A percentile compares a stretch with the other conserved stretches of the same genome.
These are phyloP conservation scores for Parachaetomium inaequale DNA, from an alignment of 495 filamentous ascomycete species.

Conservation along the genomic window DNA sequence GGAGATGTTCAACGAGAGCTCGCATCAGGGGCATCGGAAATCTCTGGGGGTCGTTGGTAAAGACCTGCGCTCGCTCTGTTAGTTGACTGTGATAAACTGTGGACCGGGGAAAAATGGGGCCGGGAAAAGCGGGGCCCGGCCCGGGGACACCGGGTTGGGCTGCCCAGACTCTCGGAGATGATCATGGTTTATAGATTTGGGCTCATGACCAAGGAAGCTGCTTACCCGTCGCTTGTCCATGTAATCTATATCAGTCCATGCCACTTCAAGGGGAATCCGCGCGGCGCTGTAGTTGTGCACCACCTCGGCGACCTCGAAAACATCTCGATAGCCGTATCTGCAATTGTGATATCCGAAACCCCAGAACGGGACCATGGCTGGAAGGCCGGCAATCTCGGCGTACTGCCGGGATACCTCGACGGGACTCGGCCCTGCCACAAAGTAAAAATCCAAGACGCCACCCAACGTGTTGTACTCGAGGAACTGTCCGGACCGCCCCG, in stretches of 20 bases:
- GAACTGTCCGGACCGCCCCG: slow-evolving; percentile 57
- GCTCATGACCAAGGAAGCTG: too few relatives aligned
- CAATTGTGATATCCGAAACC: slow-evolving; percentile 81
- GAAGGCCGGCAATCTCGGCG: slow-evolving; percentile 61
- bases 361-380: slow-evolving; percentile 85
- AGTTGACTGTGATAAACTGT: too few relatives aligned
- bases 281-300: slow-evolving; percentile 76
- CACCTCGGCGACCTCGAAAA: slow-evolving; percentile 73
- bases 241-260: slow-evolving; percentile 89
- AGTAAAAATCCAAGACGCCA: slow-evolving; percentile 81
- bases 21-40: slow-evolving; percentile 67
- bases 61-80: slow-evolving; percentile 51
- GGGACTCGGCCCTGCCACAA: slow-evolving; percentile 69
- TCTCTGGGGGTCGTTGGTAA: slow-evolving; percentile 69
- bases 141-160: too few relatives aligned
- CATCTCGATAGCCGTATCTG: slow-evolving; percentile 74
- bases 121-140: too few relatives aligned
- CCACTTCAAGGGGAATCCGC: slow-evolving; percentile 75
- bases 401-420: slow-evolving; percentile 73
- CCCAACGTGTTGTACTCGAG: slow-evolving; percentile 83
- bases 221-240: slow-evolving; percentile 57
- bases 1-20: slow-evolving; percentile 67
- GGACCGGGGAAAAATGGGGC: too few relatives aligned
- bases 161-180: too few relatives aligned
- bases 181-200: too few relatives aligned